Evolutionary conservation across 2,329 filamentous ascomycete genomes (phyloP).

Genomic region (Aureobasidium sp.): DNA sequence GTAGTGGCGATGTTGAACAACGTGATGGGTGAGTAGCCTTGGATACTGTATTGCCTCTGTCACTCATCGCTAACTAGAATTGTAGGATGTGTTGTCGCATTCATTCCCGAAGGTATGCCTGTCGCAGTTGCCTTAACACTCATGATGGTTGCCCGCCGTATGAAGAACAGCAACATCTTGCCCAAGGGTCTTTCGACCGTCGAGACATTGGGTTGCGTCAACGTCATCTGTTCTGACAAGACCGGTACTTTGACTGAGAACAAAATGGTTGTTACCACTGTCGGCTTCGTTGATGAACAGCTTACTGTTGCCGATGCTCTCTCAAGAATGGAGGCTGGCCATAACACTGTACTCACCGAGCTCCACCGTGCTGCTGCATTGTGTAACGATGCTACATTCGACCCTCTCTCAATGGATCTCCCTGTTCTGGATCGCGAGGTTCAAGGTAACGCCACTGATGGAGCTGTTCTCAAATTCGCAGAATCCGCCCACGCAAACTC

Average conservation of each 20-base stretch:
- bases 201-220: constrained; percentile 37
- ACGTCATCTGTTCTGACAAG: constrained; percentile 38
- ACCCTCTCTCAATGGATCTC: constrained; percentile 29
- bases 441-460: constrained; percentile 38
- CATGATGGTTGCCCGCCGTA: constrained; percentile 35
- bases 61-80: not conserved
- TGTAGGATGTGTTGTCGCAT: constrained; percentile 19
- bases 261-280: constrained; percentile 36
- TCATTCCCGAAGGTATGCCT: constrained; percentile 25
- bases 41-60: not conserved
- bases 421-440: constrained; percentile 29
- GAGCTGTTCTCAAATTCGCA: constrained; percentile 34
- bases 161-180: constrained; percentile 36
- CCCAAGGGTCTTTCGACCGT: constrained; percentile 36
- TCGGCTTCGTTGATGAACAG: constrained; percentile 30
- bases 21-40: constrained; percentile 29
- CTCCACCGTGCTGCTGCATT: constrained; percentile 27
- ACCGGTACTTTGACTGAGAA: constrained; percentile 38
- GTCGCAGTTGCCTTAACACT: constrained; percentile 27
- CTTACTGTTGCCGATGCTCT: constrained; percentile 17
- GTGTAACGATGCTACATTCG: constrained; percentile 39
- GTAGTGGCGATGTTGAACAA: constrained; percentile 38
- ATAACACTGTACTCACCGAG: constrained; percentile 14
- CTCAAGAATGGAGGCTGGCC: constrained; percentile 20
- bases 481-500: constrained; percentile 18